Evolutionary conservation across 1,284 basidiomycete genomes (phyloP).

Genomic region (Cutaneotrichosporon arboriforme): DNA sequence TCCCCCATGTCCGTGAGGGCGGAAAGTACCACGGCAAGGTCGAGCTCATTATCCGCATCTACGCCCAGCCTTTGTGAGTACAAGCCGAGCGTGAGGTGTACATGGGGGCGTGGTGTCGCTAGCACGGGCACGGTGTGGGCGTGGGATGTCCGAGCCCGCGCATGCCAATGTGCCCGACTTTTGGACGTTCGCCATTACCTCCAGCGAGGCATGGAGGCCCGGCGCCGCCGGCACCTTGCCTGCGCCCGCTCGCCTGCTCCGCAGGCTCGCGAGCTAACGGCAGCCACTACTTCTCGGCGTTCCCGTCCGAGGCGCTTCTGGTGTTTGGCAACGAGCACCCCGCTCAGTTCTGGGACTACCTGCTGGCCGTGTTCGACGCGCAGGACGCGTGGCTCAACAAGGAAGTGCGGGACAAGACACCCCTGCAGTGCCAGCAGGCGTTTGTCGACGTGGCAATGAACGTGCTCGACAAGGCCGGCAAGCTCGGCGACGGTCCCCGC

Average conservation of each 20-base stretch:
- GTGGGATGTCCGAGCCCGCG: neutral
- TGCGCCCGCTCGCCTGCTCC: neutral
- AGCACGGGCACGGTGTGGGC: neutral
- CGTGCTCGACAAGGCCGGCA: slow-evolving; percentile 35
- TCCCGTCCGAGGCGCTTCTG: slow-evolving; percentile 73
- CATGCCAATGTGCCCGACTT: no score
- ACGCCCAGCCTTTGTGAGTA: slow-evolving; percentile 61
- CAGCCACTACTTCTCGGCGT: slow-evolving; percentile 68
- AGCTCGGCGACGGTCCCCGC: slow-evolving; percentile 26
- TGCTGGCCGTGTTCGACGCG: slow-evolving; percentile 64
- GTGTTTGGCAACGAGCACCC: slow-evolving; percentile 68
- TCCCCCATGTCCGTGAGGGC: slow-evolving; percentile 50
- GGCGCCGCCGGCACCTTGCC: no score
- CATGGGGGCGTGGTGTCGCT: neutral
- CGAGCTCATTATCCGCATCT: slow-evolving; percentile 70
- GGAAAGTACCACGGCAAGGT: slow-evolving; percentile 72
- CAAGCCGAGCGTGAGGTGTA: no score
- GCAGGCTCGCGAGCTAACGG: neutral
- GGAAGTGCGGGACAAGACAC: slow-evolving; percentile 61
- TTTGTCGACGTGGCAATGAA: slow-evolving; percentile 48
- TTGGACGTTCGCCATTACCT: no score
- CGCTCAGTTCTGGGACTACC: slow-evolving; percentile 71
- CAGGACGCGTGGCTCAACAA: slow-evolving; percentile 67
- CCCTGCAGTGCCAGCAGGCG: slow-evolving; percentile 8
- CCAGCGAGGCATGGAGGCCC: no score